Percentiles rank a stretch among this genome's conserved stretches.
Conservation (phyloP, 495 filamentous ascomycete species). For the Neurospora sp. region DNA sequence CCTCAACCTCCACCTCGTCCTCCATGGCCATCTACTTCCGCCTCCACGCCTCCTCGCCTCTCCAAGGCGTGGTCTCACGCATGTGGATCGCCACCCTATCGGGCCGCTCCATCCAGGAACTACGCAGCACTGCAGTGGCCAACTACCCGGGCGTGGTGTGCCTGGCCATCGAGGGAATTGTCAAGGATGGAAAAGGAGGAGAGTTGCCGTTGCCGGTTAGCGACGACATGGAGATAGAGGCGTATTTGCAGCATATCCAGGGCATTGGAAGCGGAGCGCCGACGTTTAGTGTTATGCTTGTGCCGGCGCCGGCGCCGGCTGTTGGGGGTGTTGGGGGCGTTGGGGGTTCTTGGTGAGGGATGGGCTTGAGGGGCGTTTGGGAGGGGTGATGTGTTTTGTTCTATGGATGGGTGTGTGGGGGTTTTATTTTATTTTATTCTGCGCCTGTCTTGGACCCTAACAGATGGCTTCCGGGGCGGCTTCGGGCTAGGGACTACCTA, state of each 20-base stretch:
- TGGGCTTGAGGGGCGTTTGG: not conserved
- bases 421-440: too few relatives aligned
- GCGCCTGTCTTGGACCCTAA: too few relatives aligned
- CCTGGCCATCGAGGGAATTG: constrained; percentile 52
- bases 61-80: constrained; percentile 31
- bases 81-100: constrained; percentile 55
- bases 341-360: constrained; percentile 1
- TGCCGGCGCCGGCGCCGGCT: not conserved
- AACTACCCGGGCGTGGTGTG: constrained; percentile 48
- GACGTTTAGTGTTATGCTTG: constrained; percentile 47
- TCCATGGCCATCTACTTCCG: constrained; percentile 54
- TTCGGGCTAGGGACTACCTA: not conserved
- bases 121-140: constrained; percentile 43
- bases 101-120: constrained; percentile 43
- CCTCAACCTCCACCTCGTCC: constrained; percentile 6
- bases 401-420: not conserved
- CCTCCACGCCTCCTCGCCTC: constrained; percentile 43
- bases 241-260: constrained; percentile 37
- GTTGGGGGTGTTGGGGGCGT: not conserved
- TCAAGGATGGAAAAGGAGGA: constrained; percentile 33
- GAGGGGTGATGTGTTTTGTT: not conserved
- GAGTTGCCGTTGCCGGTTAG: not conserved
- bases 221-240: not conserved
- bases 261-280: constrained; percentile 48
- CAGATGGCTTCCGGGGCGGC: too few relatives aligned